Base-by-base conservation (phyloP, 257 asterid genomes). In the Plectranthus barbatus region DNA sequence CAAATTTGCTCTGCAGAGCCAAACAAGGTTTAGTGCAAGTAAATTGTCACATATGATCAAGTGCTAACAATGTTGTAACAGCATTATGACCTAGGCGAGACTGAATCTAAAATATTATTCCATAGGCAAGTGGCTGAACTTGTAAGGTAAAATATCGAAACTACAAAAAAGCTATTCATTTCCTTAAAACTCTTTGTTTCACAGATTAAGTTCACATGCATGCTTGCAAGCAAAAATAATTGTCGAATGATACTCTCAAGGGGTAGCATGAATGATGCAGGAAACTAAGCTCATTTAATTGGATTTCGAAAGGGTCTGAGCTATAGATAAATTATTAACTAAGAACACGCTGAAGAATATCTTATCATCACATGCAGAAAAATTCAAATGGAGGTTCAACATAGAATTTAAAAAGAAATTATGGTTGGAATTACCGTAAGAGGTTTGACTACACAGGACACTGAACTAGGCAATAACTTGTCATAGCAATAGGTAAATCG, bases 1-100 rank as follows among this genome's bases (percentile, higher is more conserved):
- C 99, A 68, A 94, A 81, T 77, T 84, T 94, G 84, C 99, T 94
- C 99, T 94, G 87, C 74, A 78, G 68, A 2, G 5, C 31, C 31
- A 26, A 5, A 26, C 31, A 66, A 74, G 42, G 66, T 60, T 17
- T 6, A 56, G 18, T 24, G 61, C 21, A 41, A 29, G 33, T 34
- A 49, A 63, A 63, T 60, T 39, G 29, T 44, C 60, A 20, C 29
- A 24, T 56, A 60, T 56, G 62, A 29, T 17, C 50, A 48, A 62
- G 50, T 31, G 64, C 36, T 1, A 31, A 54, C 7, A 29, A 21
- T 50, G 45, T 47, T 64, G 40, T 46, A 45, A 34, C 7, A 39
- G 48, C 9, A 56, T 29, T 46, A 52, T 70, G 40, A n/a, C n/a
- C n/a, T n/a, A n/a, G n/a, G n/a, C n/a, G n/a, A 26, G 45, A 70